Percentiles rank a stretch among this genome's conserved stretches.
phyloP scores from a whole-genome alignment of 768 basidiomycete genomes.

The Mycena pura region DNA sequence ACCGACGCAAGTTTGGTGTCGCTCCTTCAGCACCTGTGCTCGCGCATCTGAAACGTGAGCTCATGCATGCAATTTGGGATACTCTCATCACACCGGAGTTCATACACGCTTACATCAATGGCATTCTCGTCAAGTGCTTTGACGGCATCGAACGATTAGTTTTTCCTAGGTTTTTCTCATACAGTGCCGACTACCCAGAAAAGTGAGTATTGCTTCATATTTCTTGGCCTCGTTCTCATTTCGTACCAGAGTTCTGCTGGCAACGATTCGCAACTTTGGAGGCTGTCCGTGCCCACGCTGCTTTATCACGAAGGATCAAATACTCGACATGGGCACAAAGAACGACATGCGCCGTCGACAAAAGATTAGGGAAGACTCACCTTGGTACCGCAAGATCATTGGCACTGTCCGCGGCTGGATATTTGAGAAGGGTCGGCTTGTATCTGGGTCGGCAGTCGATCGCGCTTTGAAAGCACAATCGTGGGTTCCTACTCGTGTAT shows the following conservation, averaged over 20 bases:
- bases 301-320: slow-evolving; percentile 21
- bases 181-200: slow-evolving; percentile 41
- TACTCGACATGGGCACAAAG: slow-evolving; percentile 24
- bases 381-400: neutral
- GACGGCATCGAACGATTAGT: slow-evolving; percentile 32
- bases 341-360: slow-evolving; percentile 14
- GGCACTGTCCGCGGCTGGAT: neutral
- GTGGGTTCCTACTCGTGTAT: slow-evolving; percentile 3
- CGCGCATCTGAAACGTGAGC: slow-evolving; percentile 39
- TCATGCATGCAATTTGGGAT: slow-evolving; percentile 38
- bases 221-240: neutral
- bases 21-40: slow-evolving; percentile 27
- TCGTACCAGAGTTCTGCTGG: slow-evolving; percentile 26
- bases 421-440: neutral
- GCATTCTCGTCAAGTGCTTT: slow-evolving; percentile 31
- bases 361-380: slow-evolving; percentile 2
- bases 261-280: slow-evolving; percentile 30
- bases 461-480: neutral
- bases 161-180: slow-evolving; percentile 35
- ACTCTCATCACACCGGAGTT: slow-evolving; percentile 32
- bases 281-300: slow-evolving; percentile 36
- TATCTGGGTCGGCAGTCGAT: neutral
- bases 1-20: neutral
- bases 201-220: slow-evolving; percentile 30
- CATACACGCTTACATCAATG: slow-evolving; percentile 31